phyloP scores from a whole-genome alignment of 805 yeast genomes.

The Myxozyma udenii region DNA sequence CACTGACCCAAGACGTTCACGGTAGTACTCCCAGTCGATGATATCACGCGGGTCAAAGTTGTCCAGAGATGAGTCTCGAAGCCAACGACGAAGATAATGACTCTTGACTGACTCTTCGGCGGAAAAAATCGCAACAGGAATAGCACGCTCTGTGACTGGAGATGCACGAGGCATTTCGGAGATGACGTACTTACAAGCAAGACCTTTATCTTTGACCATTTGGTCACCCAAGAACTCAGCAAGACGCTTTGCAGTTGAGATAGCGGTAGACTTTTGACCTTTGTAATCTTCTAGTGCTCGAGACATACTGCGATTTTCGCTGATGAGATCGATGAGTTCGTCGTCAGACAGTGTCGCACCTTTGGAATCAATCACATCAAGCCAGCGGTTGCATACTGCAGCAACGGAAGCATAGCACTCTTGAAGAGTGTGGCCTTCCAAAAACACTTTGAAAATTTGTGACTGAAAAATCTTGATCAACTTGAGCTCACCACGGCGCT shows the following conservation, averaged over 20 bases:
- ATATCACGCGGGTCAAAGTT: conserved; percentile 84
- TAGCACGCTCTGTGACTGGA: conserved; percentile 93
- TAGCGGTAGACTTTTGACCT: conserved; percentile 86
- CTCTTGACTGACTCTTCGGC: conserved; percentile 71
- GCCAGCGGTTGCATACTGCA: conserved; percentile 89
- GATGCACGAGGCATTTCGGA: conserved; percentile 77
- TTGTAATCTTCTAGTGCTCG: conserved; percentile 86
- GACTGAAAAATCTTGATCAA: conserved; percentile 92
- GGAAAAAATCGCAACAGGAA: conserved; percentile 93
- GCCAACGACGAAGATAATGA: conserved; percentile 79
- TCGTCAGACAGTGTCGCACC: conserved; percentile 89
- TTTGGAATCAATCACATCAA: conserved; percentile 83
- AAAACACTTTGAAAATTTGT: conserved; percentile 84
- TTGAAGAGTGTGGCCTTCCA: conserved; percentile 77
- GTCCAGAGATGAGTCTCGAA: conserved; percentile 69
- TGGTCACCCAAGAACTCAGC: conserved; percentile 95
- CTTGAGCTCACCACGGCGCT: conserved; percentile 93
- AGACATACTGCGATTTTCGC: conserved; percentile 95
- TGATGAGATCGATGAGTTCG: conserved; percentile 88
- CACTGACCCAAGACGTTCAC: conserved; percentile 86
- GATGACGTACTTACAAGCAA: conserved; percentile 91
- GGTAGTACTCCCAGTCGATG: conserved; percentile 90
- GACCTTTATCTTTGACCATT: conserved; percentile 94
- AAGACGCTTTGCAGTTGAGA: conserved; percentile 87
- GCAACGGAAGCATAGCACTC: conserved; percentile 88